Evolutionary conservation across 495 filamentous ascomycete species (phyloP), one percentile per base, ranked within the genome.

Genomic region (Trichoderma asperelloides): DNA sequence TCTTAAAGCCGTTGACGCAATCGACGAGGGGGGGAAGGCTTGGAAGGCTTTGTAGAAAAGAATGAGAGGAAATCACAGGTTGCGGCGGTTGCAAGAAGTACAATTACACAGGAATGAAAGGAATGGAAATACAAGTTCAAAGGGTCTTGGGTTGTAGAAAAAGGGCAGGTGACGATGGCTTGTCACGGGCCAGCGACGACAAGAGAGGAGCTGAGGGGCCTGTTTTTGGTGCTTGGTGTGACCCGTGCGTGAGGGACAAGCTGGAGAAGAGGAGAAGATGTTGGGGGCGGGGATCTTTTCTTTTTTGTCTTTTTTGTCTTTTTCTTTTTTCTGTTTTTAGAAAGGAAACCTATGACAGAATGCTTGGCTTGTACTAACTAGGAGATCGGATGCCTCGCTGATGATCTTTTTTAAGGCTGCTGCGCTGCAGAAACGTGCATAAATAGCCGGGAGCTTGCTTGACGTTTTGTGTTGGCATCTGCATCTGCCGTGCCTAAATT

Each of bases 151-250:
- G 23, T 23, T 51, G 47, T 21, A 51, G 33, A 37, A 7, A 37
- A 37, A 37, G 33, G 47, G 47, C 47, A 51, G 55, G 55, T 60
- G 55, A 60, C 55, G 55, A 60, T 60, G 55, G 55, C 27, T 28
- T 60, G 55, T 60, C 55, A 60, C 55, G 55, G 55, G 55, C 55
- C 55, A 60, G 25, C 25, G 23, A 23, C 25, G 23, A 23, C 9
- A n/a, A 37, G 43, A 47, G 43, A n/a, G 43, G 43, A 47, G 15
- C 43, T 47, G 43, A 47, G 9, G 4, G 43, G n/a, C 43, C 43
- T 16, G 43, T 1, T n/a, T 15, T 15, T 47, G 15, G 55, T 28
- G 55, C n/a, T n/a, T n/a, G 49, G 55, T 28, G 55, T 60, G 55
- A 30, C 49, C 16, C 25, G 23, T 25, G 4, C 25, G 55, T 25